Conservation (phyloP, 2,329 filamentous ascomycete genomes). For the Colletotrichum abscissum region DNA sequence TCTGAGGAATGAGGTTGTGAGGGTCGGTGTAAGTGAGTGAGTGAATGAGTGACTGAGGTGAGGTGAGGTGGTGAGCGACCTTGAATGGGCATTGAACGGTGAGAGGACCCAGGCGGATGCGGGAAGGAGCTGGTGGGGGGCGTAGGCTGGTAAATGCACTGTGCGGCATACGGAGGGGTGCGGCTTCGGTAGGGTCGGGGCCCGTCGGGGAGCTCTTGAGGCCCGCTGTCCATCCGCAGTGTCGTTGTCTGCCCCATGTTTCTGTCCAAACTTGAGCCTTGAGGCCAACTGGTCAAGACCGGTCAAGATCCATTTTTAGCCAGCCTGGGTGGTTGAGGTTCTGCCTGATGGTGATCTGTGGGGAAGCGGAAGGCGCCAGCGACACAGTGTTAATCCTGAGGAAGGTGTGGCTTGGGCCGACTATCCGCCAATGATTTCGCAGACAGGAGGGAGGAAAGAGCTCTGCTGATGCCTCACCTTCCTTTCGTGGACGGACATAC, state of each 20-base stretch:
- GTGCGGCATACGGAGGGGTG: constrained; percentile 2
- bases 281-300: neutral
- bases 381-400: neutral
- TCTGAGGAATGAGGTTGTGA: neutral
- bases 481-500: neutral
- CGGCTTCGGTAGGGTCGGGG: constrained; percentile 22
- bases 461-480: neutral
- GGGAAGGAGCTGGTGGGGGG: neutral
- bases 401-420: constrained; percentile 9
- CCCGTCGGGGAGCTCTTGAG: neutral
- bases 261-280: neutral
- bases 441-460: neutral
- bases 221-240: neutral
- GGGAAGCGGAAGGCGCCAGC: neutral
- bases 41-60: too few species aligned
- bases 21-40: neutral
- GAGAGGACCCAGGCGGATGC: neutral
- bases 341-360: neutral
- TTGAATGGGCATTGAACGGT: neutral
- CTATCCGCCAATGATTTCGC: neutral
- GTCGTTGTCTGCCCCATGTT: neutral
- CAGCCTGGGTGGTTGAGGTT: neutral
- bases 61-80: neutral
- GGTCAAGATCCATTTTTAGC: neutral
- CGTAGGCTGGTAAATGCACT: constrained; percentile 2